These are phyloP conservation scores for Daldinia bambusicola DNA, from an alignment of 495 filamentous ascomycete species.

Conservation along the genomic window DNA sequence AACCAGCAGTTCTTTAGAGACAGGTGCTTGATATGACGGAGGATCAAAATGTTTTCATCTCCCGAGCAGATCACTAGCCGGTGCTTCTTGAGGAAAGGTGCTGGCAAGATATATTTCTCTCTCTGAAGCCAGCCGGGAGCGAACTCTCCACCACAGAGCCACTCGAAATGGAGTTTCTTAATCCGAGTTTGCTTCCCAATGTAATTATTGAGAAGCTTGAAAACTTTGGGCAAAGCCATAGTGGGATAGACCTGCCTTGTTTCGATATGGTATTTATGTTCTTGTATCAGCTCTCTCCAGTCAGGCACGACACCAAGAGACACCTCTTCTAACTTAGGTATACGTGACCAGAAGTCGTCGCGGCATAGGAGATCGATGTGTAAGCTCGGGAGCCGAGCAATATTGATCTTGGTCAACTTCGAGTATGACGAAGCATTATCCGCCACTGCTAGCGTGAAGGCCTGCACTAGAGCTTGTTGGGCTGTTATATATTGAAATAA, in stretches of 20 bases:
- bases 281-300: constrained; percentile 60
- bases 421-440: constrained; percentile 57
- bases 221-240: constrained; percentile 54
- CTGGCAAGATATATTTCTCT: constrained; percentile 62
- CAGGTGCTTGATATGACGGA: constrained; percentile 63
- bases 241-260: constrained; percentile 55
- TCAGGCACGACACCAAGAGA: constrained; percentile 63
- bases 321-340: constrained; percentile 57
- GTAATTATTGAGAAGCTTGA: constrained; percentile 54
- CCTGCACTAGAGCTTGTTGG: constrained; percentile 66
- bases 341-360: constrained; percentile 61
- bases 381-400: constrained; percentile 63
- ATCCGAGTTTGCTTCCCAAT: constrained; percentile 55
- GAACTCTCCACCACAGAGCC: constrained; percentile 66
- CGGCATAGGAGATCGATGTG: constrained; percentile 57
- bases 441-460: constrained; percentile 63
- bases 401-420: constrained; percentile 57
- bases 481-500: constrained; percentile 67
- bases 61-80: constrained; percentile 58
- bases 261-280: constrained; percentile 51
- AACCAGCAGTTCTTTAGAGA: constrained; percentile 68
- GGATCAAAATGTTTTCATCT: constrained; percentile 46
- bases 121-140: constrained; percentile 63
- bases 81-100: constrained; percentile 56
- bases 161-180: constrained; percentile 64